Percentiles rank a stretch among this genome's conserved stretches.
phyloP scores from a whole-genome alignment of 176 grass and related monocot species.

The Dendrocalamus sinicus region DNA sequence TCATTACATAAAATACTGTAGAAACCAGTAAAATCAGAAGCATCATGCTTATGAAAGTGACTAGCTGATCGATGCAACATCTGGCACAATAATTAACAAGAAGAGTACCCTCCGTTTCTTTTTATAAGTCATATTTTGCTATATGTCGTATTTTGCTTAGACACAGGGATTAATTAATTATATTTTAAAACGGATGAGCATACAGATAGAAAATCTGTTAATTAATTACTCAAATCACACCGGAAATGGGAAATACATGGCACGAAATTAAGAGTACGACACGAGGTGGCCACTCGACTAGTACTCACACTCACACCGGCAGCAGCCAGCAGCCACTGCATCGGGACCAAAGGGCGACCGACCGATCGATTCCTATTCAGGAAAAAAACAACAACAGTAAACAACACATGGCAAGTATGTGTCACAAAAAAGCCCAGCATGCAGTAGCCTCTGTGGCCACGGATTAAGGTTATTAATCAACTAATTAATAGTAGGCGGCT shows the following conservation, averaged over 20 bases:
- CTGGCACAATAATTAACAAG: neutral
- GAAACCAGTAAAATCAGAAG: neutral
- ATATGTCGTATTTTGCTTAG: too few species aligned
- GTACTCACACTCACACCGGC: neutral
- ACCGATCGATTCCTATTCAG: slow-evolving; percentile 6
- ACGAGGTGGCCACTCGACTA: slow-evolving; percentile 3
- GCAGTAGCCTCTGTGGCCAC: slow-evolving; percentile 47
- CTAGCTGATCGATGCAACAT: neutral
- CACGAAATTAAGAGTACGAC: slow-evolving; percentile 23
- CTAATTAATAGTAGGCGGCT: slow-evolving; percentile 20
- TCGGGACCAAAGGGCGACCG: slow-evolving; percentile 49
- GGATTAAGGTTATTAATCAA: slow-evolving; percentile 42
- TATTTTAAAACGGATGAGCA: too few species aligned
- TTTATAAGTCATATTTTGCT: too few species aligned
- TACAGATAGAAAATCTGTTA: slow-evolving; percentile 17
- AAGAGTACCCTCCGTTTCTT: neutral
- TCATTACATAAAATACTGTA: neutral
- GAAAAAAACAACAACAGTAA: neutral
- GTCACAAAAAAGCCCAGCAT: slow-evolving; percentile 47
- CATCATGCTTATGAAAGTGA: slow-evolving; percentile 15
- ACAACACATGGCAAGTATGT: slow-evolving; percentile 37
- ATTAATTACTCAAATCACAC: slow-evolving; percentile 58
- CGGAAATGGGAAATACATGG: slow-evolving; percentile 1
- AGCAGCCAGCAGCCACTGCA: slow-evolving; percentile 14
- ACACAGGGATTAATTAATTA: too few species aligned